These are phyloP conservation scores for Pleurotus pulmonarius DNA, from an alignment of 768 basidiomycete genomes.

Conservation along the genomic window DNA sequence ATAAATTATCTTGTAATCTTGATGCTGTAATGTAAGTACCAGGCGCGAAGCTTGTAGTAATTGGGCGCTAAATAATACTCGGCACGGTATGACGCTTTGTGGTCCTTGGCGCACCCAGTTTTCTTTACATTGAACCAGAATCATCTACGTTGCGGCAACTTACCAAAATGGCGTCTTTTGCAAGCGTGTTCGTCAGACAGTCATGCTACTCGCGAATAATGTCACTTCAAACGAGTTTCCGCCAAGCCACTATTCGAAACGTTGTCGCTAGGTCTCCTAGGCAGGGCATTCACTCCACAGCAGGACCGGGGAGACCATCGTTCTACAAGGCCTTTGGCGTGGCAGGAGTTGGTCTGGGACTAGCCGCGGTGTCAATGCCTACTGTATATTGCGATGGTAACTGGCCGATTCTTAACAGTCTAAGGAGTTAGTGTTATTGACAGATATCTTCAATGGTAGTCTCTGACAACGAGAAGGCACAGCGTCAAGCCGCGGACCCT, in stretches of 20 bases:
- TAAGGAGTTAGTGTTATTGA: conserved; percentile 2
- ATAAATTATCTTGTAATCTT: not conserved
- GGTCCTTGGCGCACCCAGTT: too few species aligned
- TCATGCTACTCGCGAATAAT: not conserved
- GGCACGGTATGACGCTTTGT: too few species aligned
- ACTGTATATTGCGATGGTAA: conserved; percentile 53
- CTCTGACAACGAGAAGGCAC: conserved; percentile 5
- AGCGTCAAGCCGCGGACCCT: not conserved
- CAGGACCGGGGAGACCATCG: not conserved
- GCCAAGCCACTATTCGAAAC: conserved; percentile 6
- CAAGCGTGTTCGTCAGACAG: conserved; percentile 1
- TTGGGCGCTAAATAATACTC: too few species aligned
- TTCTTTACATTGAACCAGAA: not conserved
- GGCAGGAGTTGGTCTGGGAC: conserved; percentile 41
- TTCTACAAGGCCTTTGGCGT: conserved; percentile 30
- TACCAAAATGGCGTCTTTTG: not conserved
- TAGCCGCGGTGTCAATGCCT: conserved; percentile 30
- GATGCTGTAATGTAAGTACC: not conserved
- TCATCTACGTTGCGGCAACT: not conserved
- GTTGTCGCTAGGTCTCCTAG: not conserved
- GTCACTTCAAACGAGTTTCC: not conserved
- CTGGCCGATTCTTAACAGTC: conserved; percentile 11
- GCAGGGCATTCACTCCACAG: not conserved
- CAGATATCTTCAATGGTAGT: not conserved
- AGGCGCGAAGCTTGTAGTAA: too few species aligned